These are phyloP conservation scores for Pelargonium myrrhifolium DNA, from an alignment of 441 rosid genomes.

Conservation along the genomic window DNA sequence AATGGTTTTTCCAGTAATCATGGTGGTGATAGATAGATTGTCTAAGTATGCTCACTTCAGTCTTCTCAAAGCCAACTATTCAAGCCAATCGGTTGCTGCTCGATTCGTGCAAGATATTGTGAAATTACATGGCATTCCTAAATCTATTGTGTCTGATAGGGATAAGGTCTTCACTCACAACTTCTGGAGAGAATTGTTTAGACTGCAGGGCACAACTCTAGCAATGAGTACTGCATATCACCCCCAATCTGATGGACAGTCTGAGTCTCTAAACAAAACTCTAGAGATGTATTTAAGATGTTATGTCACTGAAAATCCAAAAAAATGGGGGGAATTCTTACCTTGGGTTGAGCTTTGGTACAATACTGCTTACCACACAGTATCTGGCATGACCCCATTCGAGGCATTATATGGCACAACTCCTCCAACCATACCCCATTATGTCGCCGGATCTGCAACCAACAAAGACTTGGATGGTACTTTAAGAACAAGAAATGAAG, in stretches of 20 bases:
- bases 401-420: not conserved
- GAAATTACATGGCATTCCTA: not conserved
- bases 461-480: too few relatives aligned
- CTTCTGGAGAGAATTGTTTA: not conserved
- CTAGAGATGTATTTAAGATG: not conserved
- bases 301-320: not conserved
- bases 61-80: not conserved
- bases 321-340: not conserved
- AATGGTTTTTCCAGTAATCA: too few relatives aligned
- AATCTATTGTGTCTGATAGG: not conserved
- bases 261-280: not conserved
- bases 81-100: not conserved
- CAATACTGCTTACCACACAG: not conserved
- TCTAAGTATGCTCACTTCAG: too few relatives aligned
- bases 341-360: not conserved
- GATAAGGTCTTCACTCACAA: not conserved
- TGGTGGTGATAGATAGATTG: too few relatives aligned
- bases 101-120: not conserved
- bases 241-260: not conserved
- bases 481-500: too few relatives aligned
- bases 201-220: not conserved
- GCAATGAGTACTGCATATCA: not conserved
- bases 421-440: not conserved
- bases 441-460: too few relatives aligned
- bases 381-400: not conserved